Base-by-base conservation (phyloP, 2,329 filamentous ascomycete species). In the Verticillium albo-atrum region DNA sequence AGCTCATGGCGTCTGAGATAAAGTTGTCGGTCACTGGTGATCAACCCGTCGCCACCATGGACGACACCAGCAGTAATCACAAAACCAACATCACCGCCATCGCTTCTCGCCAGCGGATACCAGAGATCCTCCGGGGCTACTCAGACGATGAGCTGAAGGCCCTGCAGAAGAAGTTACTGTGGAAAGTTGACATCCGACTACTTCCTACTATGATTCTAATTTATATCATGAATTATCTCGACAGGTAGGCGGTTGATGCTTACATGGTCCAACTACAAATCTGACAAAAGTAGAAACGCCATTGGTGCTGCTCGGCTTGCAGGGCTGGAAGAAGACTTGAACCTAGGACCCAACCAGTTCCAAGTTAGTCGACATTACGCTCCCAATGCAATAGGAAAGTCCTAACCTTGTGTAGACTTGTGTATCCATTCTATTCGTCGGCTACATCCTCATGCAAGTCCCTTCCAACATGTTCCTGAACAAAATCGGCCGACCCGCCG, bases 201-300 rank as follows among this genome's bases (percentile, higher is more conserved):
- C 75, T 91, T 66, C 88, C 88, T 0, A 86, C 87, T 72, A 77
- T 90, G 51, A 83, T 90, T 57, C 65, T 90, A 54, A 89, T 90
- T 79, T 54, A 54, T 5, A 87, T 89, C 64, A 76, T 89, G 75
- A 89, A 89, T 66, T 89, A 88, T 68, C 73, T 89, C 14, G 84
- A 87, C 51, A 67, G 67, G 71, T 70, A 14, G 66, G 66, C 68
- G 27, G 61, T 66, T 60, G 14, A 20, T 12, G 3, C 3, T 6
- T 27, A 56, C n/a, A n/a, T 34, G 9, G 20, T 17, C 15, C 10
- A 9, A 7, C 2, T 47, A n/a, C 17, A 47, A 47, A 2, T 10
- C 55, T 54, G 34, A 56, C 27, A 15, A 7, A 4, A 14, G 3
- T 28, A 75, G 80, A 50, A 85, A 85, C 15, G 37, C 23, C 59